Conservation (phyloP, 2,329 filamentous ascomycete species). For the Cytospora leucostoma region DNA sequence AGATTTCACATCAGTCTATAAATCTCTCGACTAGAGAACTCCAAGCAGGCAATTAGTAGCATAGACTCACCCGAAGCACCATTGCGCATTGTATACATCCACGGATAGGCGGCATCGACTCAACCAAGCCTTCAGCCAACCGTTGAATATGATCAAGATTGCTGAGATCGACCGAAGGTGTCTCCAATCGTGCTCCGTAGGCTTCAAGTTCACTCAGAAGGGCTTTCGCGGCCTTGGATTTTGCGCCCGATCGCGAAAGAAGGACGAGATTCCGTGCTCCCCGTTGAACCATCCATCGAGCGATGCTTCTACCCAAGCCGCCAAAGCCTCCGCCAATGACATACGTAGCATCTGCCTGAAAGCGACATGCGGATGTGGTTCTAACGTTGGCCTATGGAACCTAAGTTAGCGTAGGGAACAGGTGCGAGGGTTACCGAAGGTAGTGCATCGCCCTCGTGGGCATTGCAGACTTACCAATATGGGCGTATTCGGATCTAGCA, state of each 20-base stretch:
- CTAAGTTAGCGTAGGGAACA: background rate
- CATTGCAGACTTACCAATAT: background rate
- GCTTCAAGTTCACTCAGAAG: constrained; percentile 9
- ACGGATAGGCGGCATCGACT: constrained; percentile 37
- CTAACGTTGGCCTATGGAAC: background rate
- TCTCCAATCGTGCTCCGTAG: constrained; percentile 24
- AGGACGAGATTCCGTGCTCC: constrained; percentile 13
- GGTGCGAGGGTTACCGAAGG: no score
- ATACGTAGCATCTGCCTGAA: constrained; percentile 33
- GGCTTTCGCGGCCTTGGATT: constrained; percentile 12
- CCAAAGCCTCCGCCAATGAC: constrained; percentile 38
- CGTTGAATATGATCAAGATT: constrained; percentile 32
- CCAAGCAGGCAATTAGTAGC: no score
- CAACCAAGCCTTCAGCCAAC: constrained; percentile 21
- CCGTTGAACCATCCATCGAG: constrained; percentile 25
- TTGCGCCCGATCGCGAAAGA: constrained; percentile 33
- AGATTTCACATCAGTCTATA: no score
- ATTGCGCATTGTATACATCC: constrained; percentile 47
- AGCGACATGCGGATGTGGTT: background rate
- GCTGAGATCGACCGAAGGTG: constrained; percentile 33
- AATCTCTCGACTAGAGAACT: no score
- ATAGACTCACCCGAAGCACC: constrained; percentile 35
- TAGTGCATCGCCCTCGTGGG: no score
- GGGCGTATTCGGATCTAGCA: no score
- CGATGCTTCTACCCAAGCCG: constrained; percentile 32